Base-by-base conservation (phyloP, 768 basidiomycete species). In the Roridomyces roridus region DNA sequence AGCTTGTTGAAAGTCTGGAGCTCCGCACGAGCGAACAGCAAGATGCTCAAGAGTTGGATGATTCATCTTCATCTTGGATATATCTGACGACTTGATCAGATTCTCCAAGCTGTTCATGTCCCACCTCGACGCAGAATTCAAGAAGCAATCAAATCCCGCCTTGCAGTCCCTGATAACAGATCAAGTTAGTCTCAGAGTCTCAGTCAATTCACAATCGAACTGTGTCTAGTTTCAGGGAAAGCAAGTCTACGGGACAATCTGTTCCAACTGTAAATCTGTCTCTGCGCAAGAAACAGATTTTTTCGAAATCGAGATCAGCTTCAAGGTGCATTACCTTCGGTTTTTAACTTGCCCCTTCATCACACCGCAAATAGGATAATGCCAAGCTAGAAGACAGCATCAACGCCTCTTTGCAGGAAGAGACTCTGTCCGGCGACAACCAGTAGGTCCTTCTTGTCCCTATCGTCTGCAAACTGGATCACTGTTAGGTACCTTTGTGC, bases 91-190 rank as follows among this genome's bases (percentile, higher is more conserved):
- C 59, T 25, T 31, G 24, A 24, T 18, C 67, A 96, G 94, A 68
- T 96, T 98, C 69, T 94, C 93, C 3, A 98, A 98, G 65, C 81
- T 98, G 17, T 96, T 98, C 73, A 90, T 98, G 84, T 86, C 87
- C 12, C 89, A 94, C 67, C 80, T 98, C 29, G 92, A 93, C 60
- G 79, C 78, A 7, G 93, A 97, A 72, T 97, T 97, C 71, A 82
- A 85, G 72, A 93, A 91, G 68, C 94, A 97, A 66, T 74, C 79
- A 2, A 75, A 82, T 40, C 81, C 84, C 6, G 72, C 75, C 9
- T 75, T 96, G 17, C 84, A 80, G 61, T 83, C 85, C 2, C 80
- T 97, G 11, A 78, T 98, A 53, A 80, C 85, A 6, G 81, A 88
- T 63, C 91, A 94, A 76, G 92, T 88, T 65, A 50, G 50, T 24